Conservation (phyloP, 164 flowering plant genomes). For the Magnolia kwangsiensis region DNA sequence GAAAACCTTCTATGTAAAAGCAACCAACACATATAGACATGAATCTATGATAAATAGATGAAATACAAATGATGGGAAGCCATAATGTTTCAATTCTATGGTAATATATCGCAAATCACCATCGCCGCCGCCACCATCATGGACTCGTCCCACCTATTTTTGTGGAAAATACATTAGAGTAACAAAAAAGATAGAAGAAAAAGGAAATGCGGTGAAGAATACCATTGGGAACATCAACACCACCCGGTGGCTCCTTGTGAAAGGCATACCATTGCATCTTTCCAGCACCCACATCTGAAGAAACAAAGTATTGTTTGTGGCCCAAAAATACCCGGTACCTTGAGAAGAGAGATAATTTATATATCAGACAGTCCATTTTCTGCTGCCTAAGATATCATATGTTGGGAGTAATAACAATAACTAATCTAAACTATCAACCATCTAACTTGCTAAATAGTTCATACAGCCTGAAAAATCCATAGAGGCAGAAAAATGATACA, state of each 20-base stretch:
- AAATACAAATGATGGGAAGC: not conserved
- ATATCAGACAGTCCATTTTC: conserved; percentile 8
- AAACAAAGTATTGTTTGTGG: conserved; percentile 96
- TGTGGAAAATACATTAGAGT: not conserved
- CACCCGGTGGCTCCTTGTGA: conserved; percentile 84
- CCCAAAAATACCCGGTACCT: conserved; percentile 97
- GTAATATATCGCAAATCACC: not conserved
- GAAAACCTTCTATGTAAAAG: not conserved
- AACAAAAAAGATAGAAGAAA: not conserved
- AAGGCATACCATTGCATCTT: conserved; percentile 99
- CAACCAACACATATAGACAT: not conserved
- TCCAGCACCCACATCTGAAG: conserved; percentile 96
- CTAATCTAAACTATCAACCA: not conserved
- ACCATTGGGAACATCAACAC: conserved; percentile 72
- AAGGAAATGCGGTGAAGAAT: conserved; percentile 6
- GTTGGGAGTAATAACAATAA: not conserved
- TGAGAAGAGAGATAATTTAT: conserved; percentile 18
- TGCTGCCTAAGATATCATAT: not conserved
- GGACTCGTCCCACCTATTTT: not conserved
- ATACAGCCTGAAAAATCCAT: not conserved
- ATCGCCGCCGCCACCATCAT: not conserved
- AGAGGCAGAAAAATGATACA: not conserved
- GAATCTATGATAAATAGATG: not conserved
- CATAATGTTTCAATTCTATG: no score
- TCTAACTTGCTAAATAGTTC: not conserved